phyloP scores from a whole-genome alignment of 306 rosid species.

The Astragalus membranaceus region DNA sequence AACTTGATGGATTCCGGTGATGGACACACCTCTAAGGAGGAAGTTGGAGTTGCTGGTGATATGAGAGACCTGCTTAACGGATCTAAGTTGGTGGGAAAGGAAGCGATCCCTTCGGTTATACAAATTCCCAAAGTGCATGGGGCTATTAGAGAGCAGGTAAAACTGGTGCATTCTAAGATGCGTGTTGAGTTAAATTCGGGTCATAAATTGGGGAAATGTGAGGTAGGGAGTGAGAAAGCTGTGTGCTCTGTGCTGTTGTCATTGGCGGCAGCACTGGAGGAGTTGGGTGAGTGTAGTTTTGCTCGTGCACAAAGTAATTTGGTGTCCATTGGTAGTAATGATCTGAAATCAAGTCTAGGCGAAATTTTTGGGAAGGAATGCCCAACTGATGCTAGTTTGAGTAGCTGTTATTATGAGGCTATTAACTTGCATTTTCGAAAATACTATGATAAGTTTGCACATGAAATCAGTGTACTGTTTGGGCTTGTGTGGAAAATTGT shows the following conservation, averaged over 20 bases:
- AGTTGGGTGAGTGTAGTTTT: conserved; percentile 55
- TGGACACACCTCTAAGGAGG: conserved; percentile 59
- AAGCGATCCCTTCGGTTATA: conserved; percentile 22
- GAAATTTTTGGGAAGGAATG: conserved; percentile 44
- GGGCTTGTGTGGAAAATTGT: conserved; percentile 63
- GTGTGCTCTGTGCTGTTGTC: conserved; percentile 36
- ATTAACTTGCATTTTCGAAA: conserved; percentile 37
- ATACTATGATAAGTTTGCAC: conserved; percentile 46
- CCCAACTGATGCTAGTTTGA: conserved; percentile 39
- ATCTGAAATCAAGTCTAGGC: conserved; percentile 25
- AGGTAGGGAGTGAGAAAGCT: conserved; percentile 25
- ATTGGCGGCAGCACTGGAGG: conserved; percentile 41
- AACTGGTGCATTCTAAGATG: conserved; percentile 50
- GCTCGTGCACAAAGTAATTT: conserved; percentile 36
- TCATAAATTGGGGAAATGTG: conserved; percentile 11
- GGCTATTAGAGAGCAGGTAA: conserved; percentile 47
- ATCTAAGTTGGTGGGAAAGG: conserved; percentile 74
- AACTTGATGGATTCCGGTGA: conserved; percentile 72
- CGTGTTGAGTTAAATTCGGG: conserved; percentile 64
- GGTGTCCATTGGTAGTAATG: conserved; percentile 20
- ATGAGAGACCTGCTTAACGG: conserved; percentile 73
- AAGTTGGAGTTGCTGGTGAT: conserved; percentile 64
- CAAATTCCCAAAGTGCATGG: conserved; percentile 58
- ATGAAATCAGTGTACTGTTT: conserved; percentile 40
- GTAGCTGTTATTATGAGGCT: conserved; percentile 28